Conservation (phyloP, 352 stramenopile genomes). For the Phytophthora parvispora region DNA sequence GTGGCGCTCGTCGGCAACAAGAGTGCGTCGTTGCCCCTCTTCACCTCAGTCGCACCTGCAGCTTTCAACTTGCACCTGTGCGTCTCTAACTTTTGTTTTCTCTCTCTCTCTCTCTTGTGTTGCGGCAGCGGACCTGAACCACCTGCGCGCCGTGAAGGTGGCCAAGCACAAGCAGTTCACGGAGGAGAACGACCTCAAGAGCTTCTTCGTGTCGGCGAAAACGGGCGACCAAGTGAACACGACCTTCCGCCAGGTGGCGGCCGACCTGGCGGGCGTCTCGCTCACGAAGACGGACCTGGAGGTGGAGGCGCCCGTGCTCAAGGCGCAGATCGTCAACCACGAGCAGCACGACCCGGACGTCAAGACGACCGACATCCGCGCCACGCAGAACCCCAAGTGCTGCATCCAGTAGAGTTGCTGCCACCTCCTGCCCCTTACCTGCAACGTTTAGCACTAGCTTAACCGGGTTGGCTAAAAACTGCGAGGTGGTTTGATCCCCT, state of each 20-base stretch:
- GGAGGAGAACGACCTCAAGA: constrained; percentile 94
- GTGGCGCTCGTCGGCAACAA: constrained; percentile 95
- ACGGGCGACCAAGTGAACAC: constrained; percentile 93
- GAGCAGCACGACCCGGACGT: constrained; percentile 92
- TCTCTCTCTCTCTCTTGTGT: not conserved
- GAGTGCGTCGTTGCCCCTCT: constrained; percentile 47
- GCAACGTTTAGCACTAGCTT: constrained; percentile 1
- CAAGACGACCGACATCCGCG: constrained; percentile 79
- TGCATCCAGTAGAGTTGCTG: constrained; percentile 48
- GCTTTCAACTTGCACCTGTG: not conserved
- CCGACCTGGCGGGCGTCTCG: constrained; percentile 85
- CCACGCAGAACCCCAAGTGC: constrained; percentile 55
- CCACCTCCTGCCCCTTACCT: not conserved
- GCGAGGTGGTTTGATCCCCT: constrained; percentile 22
- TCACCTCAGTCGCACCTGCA: not conserved
- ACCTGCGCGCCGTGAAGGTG: constrained; percentile 90
- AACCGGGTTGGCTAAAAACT: not conserved
- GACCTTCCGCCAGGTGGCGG: constrained; percentile 88
- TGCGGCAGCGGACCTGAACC: constrained; percentile 87
- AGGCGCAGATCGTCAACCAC: constrained; percentile 95
- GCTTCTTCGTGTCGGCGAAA: constrained; percentile 95
- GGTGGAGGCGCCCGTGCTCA: constrained; percentile 86
- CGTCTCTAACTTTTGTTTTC: not conserved
- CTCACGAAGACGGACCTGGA: constrained; percentile 91
- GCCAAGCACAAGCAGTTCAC: constrained; percentile 94